Base-by-base conservation (phyloP, 805 yeast genomes). In the Saccharomycopsis sp. region DNA sequence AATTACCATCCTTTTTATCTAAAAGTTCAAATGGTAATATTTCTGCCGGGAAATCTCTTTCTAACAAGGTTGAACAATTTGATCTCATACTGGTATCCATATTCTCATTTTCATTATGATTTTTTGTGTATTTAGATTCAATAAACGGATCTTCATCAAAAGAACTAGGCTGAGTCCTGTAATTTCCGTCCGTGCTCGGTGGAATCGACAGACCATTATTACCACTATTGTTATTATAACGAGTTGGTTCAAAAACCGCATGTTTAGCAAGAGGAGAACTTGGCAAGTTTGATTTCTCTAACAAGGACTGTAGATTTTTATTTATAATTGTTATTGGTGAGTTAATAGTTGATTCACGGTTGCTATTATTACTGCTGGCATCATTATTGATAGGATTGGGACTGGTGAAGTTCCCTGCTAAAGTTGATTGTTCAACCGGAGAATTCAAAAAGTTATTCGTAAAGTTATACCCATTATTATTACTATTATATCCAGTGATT, bases 11-110 rank as follows among this genome's bases (percentile, higher is more conserved):
- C 3, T 44, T 40, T 29, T 50, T 50, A 5, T 47, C 48, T 20
- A 50, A 37, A 2, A 50, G 26, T 26, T 48, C 51, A 44, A 50
- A 50, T 3, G 53, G 51, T 8, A 48, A 34, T 20, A 50, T 50
- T 26, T 50, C 53, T 21, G 49, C 51, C 6, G 53, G 53, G 32
- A 50, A 50, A 36, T 50, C 53, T 8, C 53, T 32, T 33, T 50
- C 53, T n/a, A 50, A 33, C 9, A 50, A 36, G 7, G 53, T 50
- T 16, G 46, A 35, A 32, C 45, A 26, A 3, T 29, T n/a, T 2
- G 41, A 17, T 14, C 41, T 29, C n/a, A 38, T 29, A 23, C 23
- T 24, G 31, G 8, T 8, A 8, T 20, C 29, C 40, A 21, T 8
- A 14, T 22, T 22, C 14, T 16, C 23, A 8, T n/a, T 32, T 17